Base-by-base conservation (phyloP, 129 eudicot species). In the Flaveria trinervia region DNA sequence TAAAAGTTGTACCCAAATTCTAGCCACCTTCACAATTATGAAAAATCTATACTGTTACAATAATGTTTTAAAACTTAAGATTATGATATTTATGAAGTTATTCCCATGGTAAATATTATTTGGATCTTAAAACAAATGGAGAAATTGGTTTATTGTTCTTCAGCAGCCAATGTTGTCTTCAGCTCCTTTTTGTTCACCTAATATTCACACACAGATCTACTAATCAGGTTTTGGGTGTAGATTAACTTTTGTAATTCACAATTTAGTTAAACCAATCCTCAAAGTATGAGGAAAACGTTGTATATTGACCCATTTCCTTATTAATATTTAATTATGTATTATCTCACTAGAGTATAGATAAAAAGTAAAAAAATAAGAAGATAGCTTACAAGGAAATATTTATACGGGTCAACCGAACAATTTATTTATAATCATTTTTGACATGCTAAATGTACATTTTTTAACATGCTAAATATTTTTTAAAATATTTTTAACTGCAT, bases 151-250 rank as follows among this genome's bases (percentile, higher is more conserved):
- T 85, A 87, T 51, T 86, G 74, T 72, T 73, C 87, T 71, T 86
- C 90, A 60, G 79, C 86, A 52, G 92, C 87, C 22, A 95, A 85
- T 81, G 22, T 75, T 13, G 73, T 89, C 92, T 91, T 91, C 78
- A 91, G 83, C 68, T 95, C 99, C 82, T 91, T 95, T 86, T 95
- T 91, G 87, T 95, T 95, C 83, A 95, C 99, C 99, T 95, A 83
- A 48, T 59, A 73, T 20, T 9, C 26, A 51, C n/a, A 73, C 69
- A 54, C 51, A 28, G 15, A 55, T 8, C 54, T 62, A 79, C 43
- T 41, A 5, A n/a, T 51, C 46, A 64, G 18, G 22, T 62, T 36
- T 48, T 7, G 41, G 41, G 6, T 17, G 1, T 10, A 12, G 13
- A 76, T 14, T 61, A 51, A 65, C 28, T 56, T 46, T 7, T 26